Percentiles rank a stretch among this genome's conserved stretches.
Evolutionary conservation across 164 flowering plant genomes (phyloP).

Genomic region (Vitis labrusca): DNA sequence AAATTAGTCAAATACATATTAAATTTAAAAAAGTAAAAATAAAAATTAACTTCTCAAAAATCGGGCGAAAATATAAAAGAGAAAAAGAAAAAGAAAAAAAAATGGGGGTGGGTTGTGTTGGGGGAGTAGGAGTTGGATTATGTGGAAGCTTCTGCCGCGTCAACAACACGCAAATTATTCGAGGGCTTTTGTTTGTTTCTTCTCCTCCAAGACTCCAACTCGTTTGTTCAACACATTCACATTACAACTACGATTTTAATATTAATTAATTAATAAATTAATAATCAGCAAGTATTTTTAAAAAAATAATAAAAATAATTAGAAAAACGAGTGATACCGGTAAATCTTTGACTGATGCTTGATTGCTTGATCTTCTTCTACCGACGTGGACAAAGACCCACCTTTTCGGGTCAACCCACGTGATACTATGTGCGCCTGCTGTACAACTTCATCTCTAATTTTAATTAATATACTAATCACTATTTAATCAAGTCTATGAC

Average conservation of each 20-base stretch:
- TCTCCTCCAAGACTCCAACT: neutral
- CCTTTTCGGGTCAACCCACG: slow-evolving; percentile 34
- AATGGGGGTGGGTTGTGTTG: too few species aligned
- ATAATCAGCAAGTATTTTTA: neutral
- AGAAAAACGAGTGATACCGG: neutral
- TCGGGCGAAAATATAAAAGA: too few species aligned
- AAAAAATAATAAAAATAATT: neutral
- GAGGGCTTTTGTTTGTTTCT: slow-evolving; percentile 9
- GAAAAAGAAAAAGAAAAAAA: too few species aligned
- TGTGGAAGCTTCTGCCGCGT: slow-evolving; percentile 3
- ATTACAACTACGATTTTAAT: neutral
- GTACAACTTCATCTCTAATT: too few species aligned
- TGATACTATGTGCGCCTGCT: slow-evolving; percentile 6
- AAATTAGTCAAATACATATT: too few species aligned
- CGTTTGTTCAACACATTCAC: slow-evolving; percentile 1
- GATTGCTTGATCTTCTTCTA: slow-evolving; percentile 20
- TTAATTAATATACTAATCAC: too few species aligned
- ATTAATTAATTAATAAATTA: neutral
- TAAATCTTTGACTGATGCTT: slow-evolving; percentile 25
- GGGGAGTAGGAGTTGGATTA: neutral
- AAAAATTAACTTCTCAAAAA: too few species aligned
- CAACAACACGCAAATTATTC: slow-evolving; percentile 8
- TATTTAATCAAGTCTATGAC: too few species aligned
- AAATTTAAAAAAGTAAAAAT: too few species aligned
- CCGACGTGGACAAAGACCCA: slow-evolving; percentile 31